These are phyloP conservation scores for Sclerotinia trifoliorum DNA, from an alignment of 2,329 filamentous ascomycete genomes.

Conservation along the genomic window DNA sequence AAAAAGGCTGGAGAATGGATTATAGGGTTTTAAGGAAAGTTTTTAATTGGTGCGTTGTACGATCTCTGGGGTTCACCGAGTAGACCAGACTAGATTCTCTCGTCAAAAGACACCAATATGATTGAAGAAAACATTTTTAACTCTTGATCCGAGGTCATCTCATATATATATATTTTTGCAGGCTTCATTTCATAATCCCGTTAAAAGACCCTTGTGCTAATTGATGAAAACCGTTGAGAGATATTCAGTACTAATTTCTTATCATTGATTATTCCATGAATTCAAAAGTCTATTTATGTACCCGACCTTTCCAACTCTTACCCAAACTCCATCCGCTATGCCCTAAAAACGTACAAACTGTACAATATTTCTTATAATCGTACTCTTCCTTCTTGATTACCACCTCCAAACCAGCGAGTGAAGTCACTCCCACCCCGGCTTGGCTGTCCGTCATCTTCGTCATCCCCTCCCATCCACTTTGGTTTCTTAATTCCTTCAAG, in stretches of 20 bases:
- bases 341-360: constrained; percentile 24
- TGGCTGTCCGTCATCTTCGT: constrained; percentile 40
- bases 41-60: constrained; percentile 14
- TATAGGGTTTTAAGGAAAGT: neutral
- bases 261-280: constrained; percentile 19
- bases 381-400: constrained; percentile 41
- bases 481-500: constrained; percentile 72
- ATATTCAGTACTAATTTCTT: neutral
- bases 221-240: neutral
- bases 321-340: constrained; percentile 39
- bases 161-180: neutral
- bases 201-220: neutral
- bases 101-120: neutral
- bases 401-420: constrained; percentile 58
- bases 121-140: neutral
- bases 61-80: constrained; percentile 20
- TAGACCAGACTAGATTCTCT: constrained; percentile 11
- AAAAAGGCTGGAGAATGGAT: constrained; percentile 18
- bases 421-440: constrained; percentile 46
- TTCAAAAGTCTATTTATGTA: constrained; percentile 24
- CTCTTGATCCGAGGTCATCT: neutral
- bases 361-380: constrained; percentile 33
- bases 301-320: constrained; percentile 14
- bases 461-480: constrained; percentile 72
- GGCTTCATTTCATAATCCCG: neutral